phyloP scores from a whole-genome alignment of 2,329 filamentous ascomycete genomes.

The Lomentospora prolificans region DNA sequence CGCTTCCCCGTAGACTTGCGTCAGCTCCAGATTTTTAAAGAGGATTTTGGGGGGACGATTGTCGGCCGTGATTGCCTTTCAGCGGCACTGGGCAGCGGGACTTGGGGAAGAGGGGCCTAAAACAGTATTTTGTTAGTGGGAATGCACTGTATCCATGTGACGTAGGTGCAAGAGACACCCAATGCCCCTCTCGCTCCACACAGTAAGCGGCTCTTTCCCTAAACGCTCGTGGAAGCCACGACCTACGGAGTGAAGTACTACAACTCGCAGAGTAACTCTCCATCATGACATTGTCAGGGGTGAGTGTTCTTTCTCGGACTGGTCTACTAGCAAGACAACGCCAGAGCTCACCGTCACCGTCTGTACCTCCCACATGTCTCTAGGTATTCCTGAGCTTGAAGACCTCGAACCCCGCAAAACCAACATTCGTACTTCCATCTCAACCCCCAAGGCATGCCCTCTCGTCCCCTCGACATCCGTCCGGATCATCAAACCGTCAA shows the following conservation, averaged over 20 bases:
- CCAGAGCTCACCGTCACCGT: not conserved
- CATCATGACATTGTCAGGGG: slow-evolving; percentile 6
- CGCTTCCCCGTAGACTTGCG: not conserved
- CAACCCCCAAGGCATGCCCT: slow-evolving; percentile 1
- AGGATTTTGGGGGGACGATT: not conserved
- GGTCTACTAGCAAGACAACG: not conserved
- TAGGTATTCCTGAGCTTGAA: not conserved
- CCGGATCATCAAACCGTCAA: slow-evolving; percentile 3
- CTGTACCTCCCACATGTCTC: not conserved
- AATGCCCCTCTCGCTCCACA: slow-evolving; percentile 2
- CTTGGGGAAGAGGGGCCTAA: not conserved
- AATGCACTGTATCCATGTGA: slow-evolving; percentile 1
- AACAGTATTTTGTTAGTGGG: not conserved
- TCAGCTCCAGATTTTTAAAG: not conserved
- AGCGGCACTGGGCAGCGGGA: not conserved
- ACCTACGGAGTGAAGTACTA: not conserved
- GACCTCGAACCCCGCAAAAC: slow-evolving; percentile 7
- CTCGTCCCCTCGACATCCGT: not conserved
- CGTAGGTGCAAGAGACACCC: not conserved
- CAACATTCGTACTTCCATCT: not conserved
- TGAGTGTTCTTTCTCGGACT: not conserved
- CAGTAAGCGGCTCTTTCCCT: not conserved
- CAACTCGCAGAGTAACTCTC: not conserved
- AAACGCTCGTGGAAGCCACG: not conserved
- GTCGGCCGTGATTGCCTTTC: not conserved